Evolutionary conservation across 805 yeast genomes (phyloP), one percentile per base, ranked within the genome.

Genomic region (Dipodascus geniculatus): DNA sequence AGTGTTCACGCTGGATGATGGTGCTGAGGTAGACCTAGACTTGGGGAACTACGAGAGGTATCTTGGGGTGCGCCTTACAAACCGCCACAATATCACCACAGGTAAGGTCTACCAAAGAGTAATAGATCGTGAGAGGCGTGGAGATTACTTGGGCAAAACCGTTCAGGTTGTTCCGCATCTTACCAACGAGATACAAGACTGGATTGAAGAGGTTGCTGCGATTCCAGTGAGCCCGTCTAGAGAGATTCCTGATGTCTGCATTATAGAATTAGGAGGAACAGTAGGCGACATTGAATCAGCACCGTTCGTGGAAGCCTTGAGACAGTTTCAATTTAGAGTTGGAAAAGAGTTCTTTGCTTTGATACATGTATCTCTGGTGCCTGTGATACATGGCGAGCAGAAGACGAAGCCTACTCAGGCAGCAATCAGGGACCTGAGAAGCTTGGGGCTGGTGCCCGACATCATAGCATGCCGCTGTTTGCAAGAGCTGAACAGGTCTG

Each of bases 331-430:
- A 75, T 93, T 93, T 74, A 82, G 96, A 67, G 98, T 91, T 57
- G 98, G 98, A 17, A 74, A 76, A 55, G 96, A 88, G 60, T 91
- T 87, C 73, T 93, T 93, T 72, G 95, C 97, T 19, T 77, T 93
- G 68, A 87, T 91, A 63, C 99, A 93, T 64, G 99, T 93, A 50
- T 91, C 98, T 48, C 76, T 93, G 59, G 98, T 93, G 49, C 98
- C 98, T 48, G 98, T 93, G 51, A 91, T 93, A 65, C 96, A 90
- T 62, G 99, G 98, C 58, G 99, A 93, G 75, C 96, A 93, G 71
- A 93, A 93, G 78, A 93, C 99, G 48, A 93, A 93, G 72, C 99
- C 99, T 55, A 93, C 99, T 9, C 99, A 93, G 74, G 99, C 98
- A 58, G 99, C 99, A 49, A 86, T 93, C 66, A 88, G 89, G 69